Percentiles rank a stretch among this genome's conserved stretches.
Evolutionary conservation across 2,329 filamentous ascomycete species (phyloP).

Genomic region (Claviceps sp.): DNA sequence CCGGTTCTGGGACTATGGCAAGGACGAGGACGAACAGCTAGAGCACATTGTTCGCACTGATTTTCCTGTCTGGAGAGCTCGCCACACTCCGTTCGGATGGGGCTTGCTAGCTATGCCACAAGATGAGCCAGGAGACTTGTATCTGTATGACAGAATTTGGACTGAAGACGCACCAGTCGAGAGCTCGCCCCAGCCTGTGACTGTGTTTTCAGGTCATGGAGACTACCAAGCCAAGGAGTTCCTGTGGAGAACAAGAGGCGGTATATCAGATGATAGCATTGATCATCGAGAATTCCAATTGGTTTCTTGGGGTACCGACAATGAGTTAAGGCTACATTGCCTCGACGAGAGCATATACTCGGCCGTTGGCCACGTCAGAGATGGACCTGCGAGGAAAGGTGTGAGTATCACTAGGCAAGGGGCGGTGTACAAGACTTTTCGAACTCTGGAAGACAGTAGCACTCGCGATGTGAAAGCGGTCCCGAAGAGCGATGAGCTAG

Average conservation of each 20-base stretch:
- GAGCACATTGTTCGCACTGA: conserved; percentile 69
- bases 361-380: conserved; percentile 61
- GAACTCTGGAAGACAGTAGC: conserved; percentile 50
- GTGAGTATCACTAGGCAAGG: conserved; percentile 70
- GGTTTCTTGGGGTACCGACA: conserved; percentile 85
- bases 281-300: conserved; percentile 86
- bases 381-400: conserved; percentile 47
- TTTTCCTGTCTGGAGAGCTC: conserved; percentile 82
- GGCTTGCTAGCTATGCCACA: conserved; percentile 87
- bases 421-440: conserved; percentile 74
- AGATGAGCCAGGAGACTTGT: conserved; percentile 70
- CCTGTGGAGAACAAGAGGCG: conserved; percentile 70
- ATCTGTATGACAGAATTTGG: conserved; percentile 62
- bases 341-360: conserved; percentile 51
- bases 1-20: conserved; percentile 77
- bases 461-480: conserved; percentile 39
- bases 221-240: conserved; percentile 76
- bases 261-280: conserved; percentile 48
- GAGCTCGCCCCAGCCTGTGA: conserved; percentile 33
- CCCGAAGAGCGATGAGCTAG: conserved; percentile 48
- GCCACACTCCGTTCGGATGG: conserved; percentile 80
- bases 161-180: conserved; percentile 30
- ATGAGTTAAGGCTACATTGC: conserved; percentile 65
- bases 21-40: conserved; percentile 48
- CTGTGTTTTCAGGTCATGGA: conserved; percentile 47